These are phyloP conservation scores for Pythium pyrilobum DNA, from an alignment of 352 stramenopile genomes.

Conservation along the genomic window DNA sequence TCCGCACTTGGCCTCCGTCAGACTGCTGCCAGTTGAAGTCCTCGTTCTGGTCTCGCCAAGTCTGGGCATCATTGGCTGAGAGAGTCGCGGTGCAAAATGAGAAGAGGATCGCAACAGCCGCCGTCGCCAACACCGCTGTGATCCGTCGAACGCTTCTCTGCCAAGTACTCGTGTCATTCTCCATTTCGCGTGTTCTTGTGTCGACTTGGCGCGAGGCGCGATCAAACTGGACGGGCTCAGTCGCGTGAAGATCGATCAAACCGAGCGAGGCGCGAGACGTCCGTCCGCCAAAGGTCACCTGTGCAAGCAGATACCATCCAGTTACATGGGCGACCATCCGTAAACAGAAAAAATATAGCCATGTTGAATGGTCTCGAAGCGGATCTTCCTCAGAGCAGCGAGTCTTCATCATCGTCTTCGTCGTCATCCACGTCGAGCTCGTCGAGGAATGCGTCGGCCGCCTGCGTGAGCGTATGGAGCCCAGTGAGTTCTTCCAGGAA, in stretches of 20 bases:
- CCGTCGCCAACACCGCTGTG: no score
- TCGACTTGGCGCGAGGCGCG: no score
- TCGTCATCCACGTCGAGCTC: conserved; percentile 62
- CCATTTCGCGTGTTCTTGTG: no score
- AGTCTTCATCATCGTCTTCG: conserved; percentile 42
- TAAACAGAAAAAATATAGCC: conserved; percentile 17
- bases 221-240: no score
- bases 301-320: conserved; percentile 12
- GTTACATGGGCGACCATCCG: conserved; percentile 1
- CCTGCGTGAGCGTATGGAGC: conserved; percentile 46
- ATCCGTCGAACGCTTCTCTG: no score
- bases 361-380: neutral
- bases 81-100: conserved; percentile 16
- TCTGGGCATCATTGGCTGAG: conserved; percentile 30
- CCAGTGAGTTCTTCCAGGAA: conserved; percentile 82
- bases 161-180: no score
- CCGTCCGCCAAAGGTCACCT: conserved; percentile 15
- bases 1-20: conserved; percentile 29
- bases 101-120: neutral
- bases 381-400: conserved; percentile 4
- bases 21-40: conserved; percentile 54
- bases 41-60: conserved; percentile 32
- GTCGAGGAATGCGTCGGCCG: conserved; percentile 53
- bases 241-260: no score
- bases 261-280: no score